These are phyloP conservation scores for Globisporangium canariense DNA, from an alignment of 352 stramenopile species.

Conservation along the genomic window DNA sequence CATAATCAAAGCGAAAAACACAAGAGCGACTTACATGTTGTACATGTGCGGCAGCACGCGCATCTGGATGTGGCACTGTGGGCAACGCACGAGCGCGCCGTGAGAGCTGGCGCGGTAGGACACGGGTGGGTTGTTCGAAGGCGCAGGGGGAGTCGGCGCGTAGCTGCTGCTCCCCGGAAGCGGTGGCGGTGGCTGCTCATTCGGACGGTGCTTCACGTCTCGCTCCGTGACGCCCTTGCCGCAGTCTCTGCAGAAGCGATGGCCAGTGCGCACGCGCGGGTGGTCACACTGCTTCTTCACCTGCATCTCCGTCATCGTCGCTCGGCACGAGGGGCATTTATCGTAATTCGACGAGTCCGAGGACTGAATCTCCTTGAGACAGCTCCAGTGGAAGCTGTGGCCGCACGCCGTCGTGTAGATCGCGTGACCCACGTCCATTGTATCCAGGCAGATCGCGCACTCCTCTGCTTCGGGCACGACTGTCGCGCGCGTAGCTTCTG, in stretches of 20 bases:
- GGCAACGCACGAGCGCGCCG: slow-evolving; percentile 79
- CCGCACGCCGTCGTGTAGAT: slow-evolving; percentile 83
- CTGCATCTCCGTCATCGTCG: slow-evolving; percentile 76
- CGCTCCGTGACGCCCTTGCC: slow-evolving; percentile 47
- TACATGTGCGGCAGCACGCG: slow-evolving; percentile 86
- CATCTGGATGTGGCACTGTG: slow-evolving; percentile 86
- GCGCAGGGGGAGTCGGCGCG: not conserved
- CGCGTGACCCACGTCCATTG: slow-evolving; percentile 73
- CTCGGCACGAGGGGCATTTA: slow-evolving; percentile 78
- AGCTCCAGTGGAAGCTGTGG: slow-evolving; percentile 85
- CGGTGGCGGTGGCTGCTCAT: slow-evolving; percentile 26
- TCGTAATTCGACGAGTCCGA: slow-evolving; percentile 82
- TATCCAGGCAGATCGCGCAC: slow-evolving; percentile 82
- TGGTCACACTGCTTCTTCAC: slow-evolving; percentile 84
- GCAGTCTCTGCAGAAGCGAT: slow-evolving; percentile 81
- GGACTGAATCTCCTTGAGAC: slow-evolving; percentile 78
- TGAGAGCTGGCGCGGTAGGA: slow-evolving; percentile 81
- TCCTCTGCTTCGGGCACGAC: slow-evolving; percentile 69
- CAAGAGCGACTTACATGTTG: slow-evolving; percentile 67
- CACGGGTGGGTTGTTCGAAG: slow-evolving; percentile 23
- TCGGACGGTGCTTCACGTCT: slow-evolving; percentile 62
- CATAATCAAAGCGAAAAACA: not conserved
- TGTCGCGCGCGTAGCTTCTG: slow-evolving; percentile 19
- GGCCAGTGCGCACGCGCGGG: slow-evolving; percentile 69
- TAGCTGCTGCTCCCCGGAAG: not conserved